Evolutionary conservation across 495 filamentous ascomycete species (phyloP).

Genomic region (Delitschia confertaspora): DNA sequence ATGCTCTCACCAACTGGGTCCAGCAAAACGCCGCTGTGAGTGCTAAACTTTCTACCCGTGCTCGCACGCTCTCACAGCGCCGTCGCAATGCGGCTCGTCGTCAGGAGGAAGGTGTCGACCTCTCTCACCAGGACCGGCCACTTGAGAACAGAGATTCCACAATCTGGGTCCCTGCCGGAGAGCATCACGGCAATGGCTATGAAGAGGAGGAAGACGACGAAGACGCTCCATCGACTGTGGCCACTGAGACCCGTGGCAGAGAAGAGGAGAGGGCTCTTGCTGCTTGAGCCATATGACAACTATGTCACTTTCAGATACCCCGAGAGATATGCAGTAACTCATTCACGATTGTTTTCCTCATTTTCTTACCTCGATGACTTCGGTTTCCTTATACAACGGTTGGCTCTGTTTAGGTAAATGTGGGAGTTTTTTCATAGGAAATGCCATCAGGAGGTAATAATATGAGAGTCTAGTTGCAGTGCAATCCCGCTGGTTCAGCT

Average conservation of each 20-base stretch:
- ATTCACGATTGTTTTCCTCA: no score
- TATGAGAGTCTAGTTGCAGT: no score
- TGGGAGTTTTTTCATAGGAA: no score
- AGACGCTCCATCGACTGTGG: conserved; percentile 47
- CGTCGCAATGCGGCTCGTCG: conserved; percentile 59
- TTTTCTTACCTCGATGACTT: no score
- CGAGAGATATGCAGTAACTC: no score
- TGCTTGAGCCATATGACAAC: conserved; percentile 13
- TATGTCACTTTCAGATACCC: background rate
- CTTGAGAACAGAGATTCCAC: conserved; percentile 72
- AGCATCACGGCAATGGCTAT: conserved; percentile 54
- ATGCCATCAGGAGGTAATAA: no score
- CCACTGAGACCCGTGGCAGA: conserved; percentile 50
- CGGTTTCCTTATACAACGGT: no score
- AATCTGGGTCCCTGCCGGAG: conserved; percentile 72
- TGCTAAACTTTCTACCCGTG: conserved; percentile 73
- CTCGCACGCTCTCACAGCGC: conserved; percentile 77
- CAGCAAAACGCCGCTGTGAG: conserved; percentile 77
- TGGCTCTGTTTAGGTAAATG: no score
- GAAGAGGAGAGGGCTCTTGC: conserved; percentile 47
- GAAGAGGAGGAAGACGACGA: conserved; percentile 55
- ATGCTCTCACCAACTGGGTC: conserved; percentile 95
- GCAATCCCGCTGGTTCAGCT: no score
- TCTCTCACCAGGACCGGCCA: conserved; percentile 76
- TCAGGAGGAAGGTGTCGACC: conserved; percentile 59